Percentiles rank a stretch among this genome's conserved stretches.
Conservation (phyloP, 2,329 filamentous ascomycete genomes). For the Chaetomium sp. region DNA sequence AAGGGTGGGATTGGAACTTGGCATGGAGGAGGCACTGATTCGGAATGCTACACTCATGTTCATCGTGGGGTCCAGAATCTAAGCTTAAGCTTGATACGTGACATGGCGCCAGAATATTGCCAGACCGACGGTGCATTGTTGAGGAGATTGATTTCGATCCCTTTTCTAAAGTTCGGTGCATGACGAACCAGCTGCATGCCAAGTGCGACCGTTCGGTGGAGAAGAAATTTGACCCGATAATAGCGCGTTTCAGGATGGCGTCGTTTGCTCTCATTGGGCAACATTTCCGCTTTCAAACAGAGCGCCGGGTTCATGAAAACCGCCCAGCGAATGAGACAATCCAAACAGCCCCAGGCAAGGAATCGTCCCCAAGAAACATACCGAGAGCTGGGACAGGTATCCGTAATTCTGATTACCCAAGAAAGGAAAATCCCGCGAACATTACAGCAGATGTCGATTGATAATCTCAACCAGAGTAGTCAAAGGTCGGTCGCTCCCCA, state of each 20-base stretch:
- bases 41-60: background rate
- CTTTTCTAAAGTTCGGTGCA: slow-evolving; percentile 9
- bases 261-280: slow-evolving; percentile 16
- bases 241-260: slow-evolving; percentile 27
- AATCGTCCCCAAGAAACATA: background rate
- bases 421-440: background rate
- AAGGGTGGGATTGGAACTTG: background rate
- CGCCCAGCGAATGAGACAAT: background rate
- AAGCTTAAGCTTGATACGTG: background rate
- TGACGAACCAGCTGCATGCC: slow-evolving; percentile 8
- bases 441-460: background rate
- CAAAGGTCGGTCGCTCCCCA: background rate
- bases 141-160: slow-evolving; percentile 2
- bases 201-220: slow-evolving; percentile 2
- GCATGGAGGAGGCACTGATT: background rate
- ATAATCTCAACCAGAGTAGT: background rate
- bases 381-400: background rate
- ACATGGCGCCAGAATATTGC: background rate
- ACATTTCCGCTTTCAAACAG: slow-evolving; percentile 1
- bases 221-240: slow-evolving; percentile 1
- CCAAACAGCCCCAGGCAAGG: background rate
- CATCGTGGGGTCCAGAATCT: background rate
- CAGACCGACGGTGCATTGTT: background rate
- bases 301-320: slow-evolving; percentile 6
- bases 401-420: background rate